Evolutionary conservation across 192 early-diverging fungal genomes (phyloP), one percentile per base, ranked within the genome.

Genomic region (Coemansia sp.): DNA sequence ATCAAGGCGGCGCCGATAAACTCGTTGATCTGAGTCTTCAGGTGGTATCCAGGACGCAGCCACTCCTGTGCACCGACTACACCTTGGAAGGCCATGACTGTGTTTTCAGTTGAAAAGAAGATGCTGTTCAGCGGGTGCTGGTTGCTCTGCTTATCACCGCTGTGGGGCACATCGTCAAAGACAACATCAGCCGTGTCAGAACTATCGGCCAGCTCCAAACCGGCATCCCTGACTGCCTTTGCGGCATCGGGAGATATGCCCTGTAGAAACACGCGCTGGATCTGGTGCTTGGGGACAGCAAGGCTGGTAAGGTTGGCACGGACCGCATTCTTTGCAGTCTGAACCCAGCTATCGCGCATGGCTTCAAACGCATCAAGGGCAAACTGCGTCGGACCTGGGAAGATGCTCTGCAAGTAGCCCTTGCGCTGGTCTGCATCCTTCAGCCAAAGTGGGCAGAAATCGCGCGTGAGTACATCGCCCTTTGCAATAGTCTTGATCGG

Each of bases 391-490:
- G 77, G 66, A 10, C 59, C 67, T 3, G 40, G 56, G 38, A 73
- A 67, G 22, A 80, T 66, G 14, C 84, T 67, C 21, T 77, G 70
- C 34, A 86, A 66, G 42, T 88, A 88, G 1, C 80, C 87, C 40
- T 64, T 65, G 27, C 80, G 67, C 53, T 80, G 71, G 0, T 62
- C 42, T 4, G 73, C 55, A 18, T 81, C 74, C 13, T 64, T 66
- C 57, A 88, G 70, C 69, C 81, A 79, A 4, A 62, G 73, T 10
- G 87, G 87, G 19, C 85, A 80, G 50, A 80, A 81, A 52, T 89
- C 84, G 57, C 83, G 77, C 3, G 81, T 78, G 39, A 87, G 60
- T 1, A 57, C 40, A 18, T 82, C 82, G 27, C 84, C 83, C 27
- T 76, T 53, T 3, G 42, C 23, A 17, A 89, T 82, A 14, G 78